Evolutionary conservation across 2,329 filamentous ascomycete species (phyloP).

Genomic region (Phoma sp.): DNA sequence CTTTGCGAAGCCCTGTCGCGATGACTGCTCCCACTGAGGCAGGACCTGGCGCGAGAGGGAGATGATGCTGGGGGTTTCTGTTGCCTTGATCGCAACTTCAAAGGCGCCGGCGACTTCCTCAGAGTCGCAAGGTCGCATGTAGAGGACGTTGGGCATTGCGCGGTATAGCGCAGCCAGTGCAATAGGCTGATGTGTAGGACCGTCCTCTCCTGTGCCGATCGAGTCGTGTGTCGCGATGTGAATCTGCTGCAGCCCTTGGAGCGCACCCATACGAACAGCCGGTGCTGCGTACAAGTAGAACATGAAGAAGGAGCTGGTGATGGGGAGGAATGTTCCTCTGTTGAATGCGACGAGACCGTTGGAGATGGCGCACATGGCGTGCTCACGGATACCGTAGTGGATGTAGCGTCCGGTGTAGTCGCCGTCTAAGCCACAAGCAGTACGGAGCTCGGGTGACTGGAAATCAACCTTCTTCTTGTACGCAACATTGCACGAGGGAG

Average conservation of each 20-base stretch:
- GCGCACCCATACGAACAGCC: conserved; percentile 65
- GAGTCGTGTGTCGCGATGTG: conserved; percentile 67
- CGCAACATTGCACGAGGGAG: conserved; percentile 59
- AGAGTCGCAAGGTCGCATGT: conserved; percentile 64
- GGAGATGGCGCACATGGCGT: conserved; percentile 41
- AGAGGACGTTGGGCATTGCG: conserved; percentile 66
- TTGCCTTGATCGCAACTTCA: conserved; percentile 53
- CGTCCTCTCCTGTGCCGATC: conserved; percentile 64
- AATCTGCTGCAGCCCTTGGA: conserved; percentile 61
- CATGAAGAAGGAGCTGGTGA: conserved; percentile 68
- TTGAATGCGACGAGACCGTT: conserved; percentile 62
- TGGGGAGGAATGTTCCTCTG: conserved; percentile 57
- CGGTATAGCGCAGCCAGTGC: conserved; percentile 63
- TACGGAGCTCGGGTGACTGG: conserved; percentile 44
- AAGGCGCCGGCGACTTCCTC: conserved; percentile 65
- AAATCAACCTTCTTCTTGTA: conserved; percentile 60
- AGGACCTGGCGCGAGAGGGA: conserved; percentile 56
- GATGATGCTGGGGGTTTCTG: conserved; percentile 54
- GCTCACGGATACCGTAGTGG: conserved; percentile 43
- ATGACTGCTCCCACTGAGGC: conserved; percentile 49
- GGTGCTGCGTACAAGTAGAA: conserved; percentile 59
- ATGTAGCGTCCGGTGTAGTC: conserved; percentile 61
- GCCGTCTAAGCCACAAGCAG: conserved; percentile 59
- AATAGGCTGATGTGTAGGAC: conserved; percentile 67
- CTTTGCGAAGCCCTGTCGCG: conserved; percentile 50